phyloP scores from a whole-genome alignment of 306 rosid genomes.

The Delonix regia region DNA sequence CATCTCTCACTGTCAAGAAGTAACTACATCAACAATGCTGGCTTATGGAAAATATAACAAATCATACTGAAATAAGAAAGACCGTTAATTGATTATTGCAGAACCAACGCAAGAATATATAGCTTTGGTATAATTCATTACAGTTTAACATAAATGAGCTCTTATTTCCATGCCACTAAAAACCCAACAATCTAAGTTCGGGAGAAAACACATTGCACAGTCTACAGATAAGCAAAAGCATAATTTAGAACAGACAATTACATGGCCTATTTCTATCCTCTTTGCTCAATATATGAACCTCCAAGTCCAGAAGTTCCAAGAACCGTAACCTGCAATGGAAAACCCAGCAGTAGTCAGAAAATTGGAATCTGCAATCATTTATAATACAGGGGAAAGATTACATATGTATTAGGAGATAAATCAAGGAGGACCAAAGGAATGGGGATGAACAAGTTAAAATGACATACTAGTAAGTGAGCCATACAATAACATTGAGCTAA shows the following conservation, averaged over 20 bases:
- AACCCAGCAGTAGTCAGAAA: conserved; percentile 19
- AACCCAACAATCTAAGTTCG: conserved; percentile 37
- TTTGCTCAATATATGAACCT: conserved; percentile 91
- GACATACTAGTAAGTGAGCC: background rate
- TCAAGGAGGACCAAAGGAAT: conserved; percentile 2
- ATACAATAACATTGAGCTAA: conserved; percentile 10
- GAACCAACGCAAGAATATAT: background rate
- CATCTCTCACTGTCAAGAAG: conserved; percentile 27
- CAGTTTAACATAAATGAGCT: conserved; percentile 41
- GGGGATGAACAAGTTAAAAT: background rate
- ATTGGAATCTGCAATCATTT: conserved; percentile 21
- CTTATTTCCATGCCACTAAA: conserved; percentile 59
- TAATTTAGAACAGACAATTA: conserved; percentile 40
- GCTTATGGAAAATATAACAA: conserved; percentile 25
- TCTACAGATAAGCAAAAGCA: conserved; percentile 46
- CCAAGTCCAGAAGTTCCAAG: conserved; percentile 99
- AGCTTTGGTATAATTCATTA: conserved; percentile 29
- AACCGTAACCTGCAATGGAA: conserved; percentile 71
- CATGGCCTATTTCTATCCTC: conserved; percentile 58
- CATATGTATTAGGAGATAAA: background rate
- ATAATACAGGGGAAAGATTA: background rate
- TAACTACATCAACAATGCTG: conserved; percentile 15
- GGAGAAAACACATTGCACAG: conserved; percentile 37
- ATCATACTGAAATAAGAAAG: conserved; percentile 17
- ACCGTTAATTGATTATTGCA: background rate